Conservation (phyloP, 2,329 filamentous ascomycete species). For the Celoporthe dispersa region DNA sequence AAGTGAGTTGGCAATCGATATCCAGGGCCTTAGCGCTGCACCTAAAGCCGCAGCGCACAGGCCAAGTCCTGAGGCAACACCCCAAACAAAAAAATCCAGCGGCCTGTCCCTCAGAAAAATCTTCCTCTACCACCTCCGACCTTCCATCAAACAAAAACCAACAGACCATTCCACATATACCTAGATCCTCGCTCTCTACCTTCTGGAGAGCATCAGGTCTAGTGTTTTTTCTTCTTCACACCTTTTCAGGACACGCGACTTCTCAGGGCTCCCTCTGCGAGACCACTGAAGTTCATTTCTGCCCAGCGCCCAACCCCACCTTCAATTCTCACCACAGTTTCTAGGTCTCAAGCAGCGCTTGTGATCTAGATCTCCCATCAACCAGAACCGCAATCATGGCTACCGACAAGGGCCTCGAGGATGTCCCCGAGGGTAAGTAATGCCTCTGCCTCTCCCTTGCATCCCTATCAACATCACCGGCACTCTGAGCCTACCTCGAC, state of each 20-base stretch:
- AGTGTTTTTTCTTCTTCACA: slow-evolving; percentile 45
- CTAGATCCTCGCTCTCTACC: slow-evolving; percentile 41
- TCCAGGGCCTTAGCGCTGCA: background rate
- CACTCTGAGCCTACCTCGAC: slow-evolving; percentile 16
- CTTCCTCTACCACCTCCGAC: slow-evolving; percentile 24
- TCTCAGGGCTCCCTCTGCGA: slow-evolving; percentile 38
- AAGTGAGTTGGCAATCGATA: background rate
- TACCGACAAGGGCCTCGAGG: slow-evolving; percentile 97
- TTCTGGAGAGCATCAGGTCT: slow-evolving; percentile 54
- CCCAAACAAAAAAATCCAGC: slow-evolving; percentile 17
- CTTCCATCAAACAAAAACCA: slow-evolving; percentile 22
- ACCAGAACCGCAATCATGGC: slow-evolving; percentile 87
- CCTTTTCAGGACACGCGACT: slow-evolving; percentile 21
- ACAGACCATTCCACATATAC: slow-evolving; percentile 23
- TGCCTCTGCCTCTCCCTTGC: slow-evolving; percentile 22
- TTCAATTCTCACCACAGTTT: slow-evolving; percentile 41
- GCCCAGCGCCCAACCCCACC: slow-evolving; percentile 42
- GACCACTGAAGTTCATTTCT: slow-evolving; percentile 43
- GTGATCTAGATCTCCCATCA: slow-evolving; percentile 67
- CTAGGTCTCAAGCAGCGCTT: slow-evolving; percentile 81
- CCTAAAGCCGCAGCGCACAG: slow-evolving; percentile 4
- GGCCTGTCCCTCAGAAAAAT: slow-evolving; percentile 19
- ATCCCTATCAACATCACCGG: background rate
- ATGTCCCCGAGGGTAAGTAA: slow-evolving; percentile 89
- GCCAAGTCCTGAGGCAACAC: slow-evolving; percentile 12